phyloP scores from a whole-genome alignment of 2,329 filamentous ascomycete genomes.

The Penicillium sumatraense region DNA sequence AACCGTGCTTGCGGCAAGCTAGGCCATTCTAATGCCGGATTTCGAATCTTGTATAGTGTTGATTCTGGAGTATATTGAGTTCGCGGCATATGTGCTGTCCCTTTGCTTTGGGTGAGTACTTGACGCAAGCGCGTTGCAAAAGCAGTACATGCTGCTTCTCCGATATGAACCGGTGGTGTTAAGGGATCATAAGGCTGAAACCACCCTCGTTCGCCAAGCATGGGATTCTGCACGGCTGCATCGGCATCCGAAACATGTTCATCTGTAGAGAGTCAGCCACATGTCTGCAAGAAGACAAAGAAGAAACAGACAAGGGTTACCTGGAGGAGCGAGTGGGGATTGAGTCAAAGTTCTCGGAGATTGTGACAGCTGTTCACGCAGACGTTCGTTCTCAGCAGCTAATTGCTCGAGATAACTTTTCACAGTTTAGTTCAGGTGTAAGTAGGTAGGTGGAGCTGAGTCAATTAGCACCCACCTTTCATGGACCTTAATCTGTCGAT shows the following conservation, averaged over 20 bases:
- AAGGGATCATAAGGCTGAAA: slow-evolving; percentile 33
- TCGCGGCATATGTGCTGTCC: slow-evolving; percentile 27
- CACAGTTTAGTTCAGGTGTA: neutral
- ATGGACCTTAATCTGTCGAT: slow-evolving; percentile 23
- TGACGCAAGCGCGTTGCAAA: slow-evolving; percentile 40
- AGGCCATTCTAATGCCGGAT: slow-evolving; percentile 31
- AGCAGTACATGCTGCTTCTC: slow-evolving; percentile 39
- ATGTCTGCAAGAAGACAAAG: no score
- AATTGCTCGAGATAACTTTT: slow-evolving; percentile 32
- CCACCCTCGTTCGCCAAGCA: slow-evolving; percentile 33
- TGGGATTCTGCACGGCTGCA: slow-evolving; percentile 23
- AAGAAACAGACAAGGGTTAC: neutral
- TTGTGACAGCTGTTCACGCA: slow-evolving; percentile 18
- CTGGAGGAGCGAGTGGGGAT: neutral
- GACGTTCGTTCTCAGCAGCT: slow-evolving; percentile 23
- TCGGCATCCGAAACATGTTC: neutral
- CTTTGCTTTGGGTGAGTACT: slow-evolving; percentile 24
- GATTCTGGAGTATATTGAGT: slow-evolving; percentile 30
- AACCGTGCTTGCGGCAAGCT: slow-evolving; percentile 33
- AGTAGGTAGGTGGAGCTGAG: neutral
- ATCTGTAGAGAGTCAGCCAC: neutral
- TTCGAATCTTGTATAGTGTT: slow-evolving; percentile 14
- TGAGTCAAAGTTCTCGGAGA: slow-evolving; percentile 6
- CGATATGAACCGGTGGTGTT: slow-evolving; percentile 33
- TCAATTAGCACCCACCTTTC: slow-evolving; percentile 18